Evolutionary conservation across 202 grass and related monocot genomes (phyloP).

Genomic region (Panicum virgatum): DNA sequence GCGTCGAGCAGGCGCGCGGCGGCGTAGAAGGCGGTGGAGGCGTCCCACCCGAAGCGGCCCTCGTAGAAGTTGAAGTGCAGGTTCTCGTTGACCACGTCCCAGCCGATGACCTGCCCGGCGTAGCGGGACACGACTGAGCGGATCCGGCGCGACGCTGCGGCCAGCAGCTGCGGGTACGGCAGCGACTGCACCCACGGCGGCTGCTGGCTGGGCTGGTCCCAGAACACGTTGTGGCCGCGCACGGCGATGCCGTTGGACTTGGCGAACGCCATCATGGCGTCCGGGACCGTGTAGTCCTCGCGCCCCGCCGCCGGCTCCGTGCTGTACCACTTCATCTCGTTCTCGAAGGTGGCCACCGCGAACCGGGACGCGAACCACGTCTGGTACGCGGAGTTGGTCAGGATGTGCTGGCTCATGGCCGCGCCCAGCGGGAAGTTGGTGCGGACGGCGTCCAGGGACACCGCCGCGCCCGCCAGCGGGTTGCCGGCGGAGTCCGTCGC

Average conservation of each 20-base stretch:
- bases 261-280: slow-evolving; percentile 75
- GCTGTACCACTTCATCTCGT: slow-evolving; percentile 98
- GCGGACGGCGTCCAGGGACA: slow-evolving; percentile 48
- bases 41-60: slow-evolving; percentile 47
- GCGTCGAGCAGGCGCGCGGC: slow-evolving; percentile 60
- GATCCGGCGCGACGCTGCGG: slow-evolving; percentile 47
- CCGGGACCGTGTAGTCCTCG: slow-evolving; percentile 66
- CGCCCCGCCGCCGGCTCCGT: slow-evolving; percentile 48
- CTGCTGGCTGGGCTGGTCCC: slow-evolving; percentile 70
- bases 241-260: slow-evolving; percentile 53
- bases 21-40: slow-evolving; percentile 64
- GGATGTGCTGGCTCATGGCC: slow-evolving; percentile 57
- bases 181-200: slow-evolving; percentile 58
- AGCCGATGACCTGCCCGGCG: slow-evolving; percentile 68
- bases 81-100: slow-evolving; percentile 96
- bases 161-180: slow-evolving; percentile 33
- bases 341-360: slow-evolving; percentile 92
- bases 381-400: slow-evolving; percentile 56
- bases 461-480: slow-evolving; percentile 36
- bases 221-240: slow-evolving; percentile 91
- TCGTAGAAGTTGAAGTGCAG: slow-evolving; percentile 79
- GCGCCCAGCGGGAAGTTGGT: slow-evolving; percentile 62
- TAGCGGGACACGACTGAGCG: slow-evolving; percentile 63
- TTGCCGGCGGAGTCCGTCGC: slow-evolving; percentile 54
- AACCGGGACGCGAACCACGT: slow-evolving; percentile 83